phyloP scores from a whole-genome alignment of 495 filamentous ascomycete genomes.

The Bacidia gigantensis region DNA sequence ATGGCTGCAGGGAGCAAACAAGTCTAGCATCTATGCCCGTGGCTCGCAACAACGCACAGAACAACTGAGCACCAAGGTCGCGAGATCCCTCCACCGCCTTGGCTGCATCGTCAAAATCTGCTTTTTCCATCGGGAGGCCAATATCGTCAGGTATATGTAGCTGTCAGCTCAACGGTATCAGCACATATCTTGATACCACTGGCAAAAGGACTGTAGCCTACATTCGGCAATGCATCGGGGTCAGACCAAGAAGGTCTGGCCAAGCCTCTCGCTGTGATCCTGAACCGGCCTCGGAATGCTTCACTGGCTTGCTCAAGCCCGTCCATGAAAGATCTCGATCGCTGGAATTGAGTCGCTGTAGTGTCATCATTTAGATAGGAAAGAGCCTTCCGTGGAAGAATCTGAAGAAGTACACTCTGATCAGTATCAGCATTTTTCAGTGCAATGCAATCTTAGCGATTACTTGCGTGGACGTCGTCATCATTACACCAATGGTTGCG shows the following conservation, averaged over 20 bases:
- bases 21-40: constrained; percentile 71
- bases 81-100: constrained; percentile 57
- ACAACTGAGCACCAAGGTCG: constrained; percentile 80
- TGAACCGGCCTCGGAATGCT: constrained; percentile 53
- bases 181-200: neutral
- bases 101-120: constrained; percentile 59
- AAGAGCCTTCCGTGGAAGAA: constrained; percentile 46
- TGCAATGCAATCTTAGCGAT: neutral
- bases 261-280: constrained; percentile 55
- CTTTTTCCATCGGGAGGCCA: constrained; percentile 29
- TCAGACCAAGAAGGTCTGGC: constrained; percentile 60
- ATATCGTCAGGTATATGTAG: constrained; percentile 39
- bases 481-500: constrained; percentile 90
- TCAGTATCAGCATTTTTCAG: neutral
- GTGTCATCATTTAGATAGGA: constrained; percentile 50
- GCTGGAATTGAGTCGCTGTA: constrained; percentile 51
- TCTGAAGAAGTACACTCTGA: constrained; percentile 38
- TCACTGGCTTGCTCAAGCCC: constrained; percentile 57
- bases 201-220: neutral
- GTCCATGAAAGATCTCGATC: constrained; percentile 58
- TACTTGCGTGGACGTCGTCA: constrained; percentile 41
- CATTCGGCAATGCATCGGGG: constrained; percentile 20
- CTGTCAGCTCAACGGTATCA: constrained; percentile 17
- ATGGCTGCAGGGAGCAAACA: constrained; percentile 79
- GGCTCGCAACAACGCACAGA: constrained; percentile 70